Base-by-base conservation (phyloP, 495 filamentous ascomycete species). In the Penicillium paxilli region DNA sequence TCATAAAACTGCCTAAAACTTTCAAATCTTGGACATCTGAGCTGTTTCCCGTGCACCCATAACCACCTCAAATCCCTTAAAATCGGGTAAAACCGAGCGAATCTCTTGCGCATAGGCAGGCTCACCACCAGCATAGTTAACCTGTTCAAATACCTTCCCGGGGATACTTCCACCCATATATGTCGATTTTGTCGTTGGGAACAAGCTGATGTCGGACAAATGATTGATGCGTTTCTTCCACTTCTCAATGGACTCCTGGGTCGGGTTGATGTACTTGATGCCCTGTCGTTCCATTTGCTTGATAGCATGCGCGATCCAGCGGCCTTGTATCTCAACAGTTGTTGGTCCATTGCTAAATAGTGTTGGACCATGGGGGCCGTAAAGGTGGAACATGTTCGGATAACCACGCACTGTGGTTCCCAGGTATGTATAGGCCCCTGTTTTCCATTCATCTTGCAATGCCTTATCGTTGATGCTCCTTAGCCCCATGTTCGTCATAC, bases 301-400 rank as follows among this genome's bases (percentile, higher is more conserved):
- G 42, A 82, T 72, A 11, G 69, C 69, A 45, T 79, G 71, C 28
- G 72, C 64, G 32, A 83, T 75, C 72, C 76, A 81, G 44, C 80
- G 70, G 19, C 73, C 76, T 49, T 81, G 78, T 22, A 67, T 57
- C 49, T 81, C 77, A 22, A 76, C 68, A 45, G 77, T 79, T 1
- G 65, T 68, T 1, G 80, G 80, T 0, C 78, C 79, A 59, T 82
- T 83, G 65, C 60, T 62, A 49, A 81, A 77, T 14, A 76, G 75
- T 10, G 74, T 77, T 20, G 72, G 81, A 23, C 63, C 78, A 58
- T 78, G 75, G 6, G 70, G 65, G 38, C 74, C 75, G 56, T 79
- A 80, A 7, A 48, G 48, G 50, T 80, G 73, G 70, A 82, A 81
- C 66, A 80, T 73, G 60, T 84, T 83, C 2, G 81, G 81, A 51